A percentile compares a stretch with the other conserved stretches of the same genome.
These are phyloP conservation scores for Tephrocybe sp. DNA, from an alignment of 768 basidiomycete species.

Conservation along the genomic window DNA sequence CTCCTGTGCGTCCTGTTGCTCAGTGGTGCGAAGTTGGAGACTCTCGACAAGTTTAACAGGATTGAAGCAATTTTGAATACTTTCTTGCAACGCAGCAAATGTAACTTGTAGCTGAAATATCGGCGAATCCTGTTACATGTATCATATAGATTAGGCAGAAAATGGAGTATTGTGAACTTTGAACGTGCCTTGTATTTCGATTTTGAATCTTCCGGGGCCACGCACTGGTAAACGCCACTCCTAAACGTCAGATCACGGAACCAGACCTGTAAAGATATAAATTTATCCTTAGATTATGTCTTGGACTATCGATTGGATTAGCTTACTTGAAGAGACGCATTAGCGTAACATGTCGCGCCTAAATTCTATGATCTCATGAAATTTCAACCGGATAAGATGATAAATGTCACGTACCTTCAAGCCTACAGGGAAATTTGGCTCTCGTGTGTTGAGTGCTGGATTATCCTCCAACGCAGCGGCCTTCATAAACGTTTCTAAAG, in stretches of 20 bases:
- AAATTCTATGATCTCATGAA: slow-evolving; percentile 61
- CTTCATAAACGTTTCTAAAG: slow-evolving; percentile 50
- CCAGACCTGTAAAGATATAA: slow-evolving; percentile 65
- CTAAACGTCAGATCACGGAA: slow-evolving; percentile 84
- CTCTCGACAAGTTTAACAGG: slow-evolving; percentile 84
- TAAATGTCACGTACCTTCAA: slow-evolving; percentile 51
- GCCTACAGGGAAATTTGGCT: slow-evolving; percentile 65
- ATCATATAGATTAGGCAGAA: slow-evolving; percentile 1
- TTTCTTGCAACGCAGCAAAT: slow-evolving; percentile 83
- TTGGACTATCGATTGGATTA: not conserved
- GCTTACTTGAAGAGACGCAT: slow-evolving; percentile 85
- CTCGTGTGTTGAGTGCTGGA: slow-evolving; percentile 48
- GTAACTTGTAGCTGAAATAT: slow-evolving; percentile 76
- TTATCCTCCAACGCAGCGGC: slow-evolving; percentile 49
- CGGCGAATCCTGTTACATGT: slow-evolving; percentile 58
- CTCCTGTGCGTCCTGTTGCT: slow-evolving; percentile 99
- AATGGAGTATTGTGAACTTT: not conserved
- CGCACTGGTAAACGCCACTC: slow-evolving; percentile 77
- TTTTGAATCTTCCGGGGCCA: slow-evolving; percentile 49
- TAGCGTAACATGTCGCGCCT: slow-evolving; percentile 96
- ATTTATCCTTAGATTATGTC: not conserved
- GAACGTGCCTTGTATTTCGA: slow-evolving; percentile 34
- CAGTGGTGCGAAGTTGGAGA: slow-evolving; percentile 71
- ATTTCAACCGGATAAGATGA: not conserved
- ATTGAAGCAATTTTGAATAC: slow-evolving; percentile 70